Evolutionary conservation across 495 filamentous ascomycete species (phyloP), one percentile per base, ranked within the genome.

Genomic region (Haplographium delicatum): DNA sequence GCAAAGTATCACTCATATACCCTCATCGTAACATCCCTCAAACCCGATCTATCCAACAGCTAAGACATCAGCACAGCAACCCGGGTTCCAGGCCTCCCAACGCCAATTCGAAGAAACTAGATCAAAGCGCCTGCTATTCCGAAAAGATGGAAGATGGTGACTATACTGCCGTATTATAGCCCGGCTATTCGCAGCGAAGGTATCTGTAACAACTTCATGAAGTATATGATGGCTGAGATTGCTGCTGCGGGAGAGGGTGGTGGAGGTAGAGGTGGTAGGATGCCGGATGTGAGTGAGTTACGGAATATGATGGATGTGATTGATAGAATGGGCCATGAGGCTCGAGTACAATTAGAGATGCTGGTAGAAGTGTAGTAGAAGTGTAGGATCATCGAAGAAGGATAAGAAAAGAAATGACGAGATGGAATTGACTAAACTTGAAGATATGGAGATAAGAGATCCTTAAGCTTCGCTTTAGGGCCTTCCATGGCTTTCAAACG

Each of bases 181-280:
- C 82, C 93, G 0, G 93, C 89, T 10, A 74, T 97, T 66, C 94
- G 84, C 42, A 93, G 93, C 2, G 91, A 93, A 19, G 93, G 93
- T 19, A 89, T 98, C 6, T 94, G 85, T 53, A 93, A 98, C 63
- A 95, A 98, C 58, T 86, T 95, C 23, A 81, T 98, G 57, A 91
- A 93, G 74, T 90, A 98, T 53, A 95, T 96, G 73, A 96, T 98
- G 91, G 81, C 79, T 37, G 89, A 94, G 72, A 94, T 96, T 89
- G 55, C 50, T n/a, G 54, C 42, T 13, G 33, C 67, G 24, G 65
- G 64, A 13, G n/a, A n/a, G n/a, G 41, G 44, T 5, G 44, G 52
- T 54, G 71, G 64, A 61, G 52, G 54, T 23, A 42, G 54, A 33
- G 64, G 66, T 28, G 67, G 67, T 38, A n/a, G n/a, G n/a, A 72